Base-by-base conservation (phyloP, 179 eudicot genomes). In the Beta corolliflora region DNA sequence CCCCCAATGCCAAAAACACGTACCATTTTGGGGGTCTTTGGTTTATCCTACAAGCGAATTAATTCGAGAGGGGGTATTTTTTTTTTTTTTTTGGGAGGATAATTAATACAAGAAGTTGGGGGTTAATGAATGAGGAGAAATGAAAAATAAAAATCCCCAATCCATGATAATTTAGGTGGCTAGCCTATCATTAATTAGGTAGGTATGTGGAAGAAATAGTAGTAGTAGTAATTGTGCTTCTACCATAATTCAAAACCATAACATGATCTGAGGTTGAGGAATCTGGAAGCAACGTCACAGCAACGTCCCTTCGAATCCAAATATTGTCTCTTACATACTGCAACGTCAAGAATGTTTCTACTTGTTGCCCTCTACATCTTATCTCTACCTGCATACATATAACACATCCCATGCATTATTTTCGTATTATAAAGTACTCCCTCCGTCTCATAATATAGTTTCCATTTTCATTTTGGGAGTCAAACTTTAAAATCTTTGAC, bases 311-410 rank as follows among this genome's bases (percentile, higher is more conserved):
- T 68, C 25, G 64, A 75, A 80, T 86, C 88, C 88, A 86, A 36
- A 86, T 83, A 3, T 81, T 80, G 73, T 86, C 88, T 71, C 88
- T 75, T 15, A 86, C 88, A 74, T 83, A 78, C 80, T 81, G 82
- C 81, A 86, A 80, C 82, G 86, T 83, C 74, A 86, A 83, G 77
- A 48, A 67, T 77, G 84, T 80, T 54, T 29, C 70, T 68, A 86
- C 56, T 65, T 73, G 78, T 63, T 83, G 86, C 56, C 84, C 88
- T 86, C 84, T 86, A 75, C 88, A 86, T 75, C 82, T 86, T 83
- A 86, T 78, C 60, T 83, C 88, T 79, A 86, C 88, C 88, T 86
- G 84, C 82, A 81, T 52, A 5, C 25, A 23, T 61, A 75, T 36
- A 36, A 36, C 18, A 61, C 52, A 53, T 55, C 19, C 61, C 45